Conservation (phyloP, 768 basidiomycete species). For the Collybiopsis confluens region DNA sequence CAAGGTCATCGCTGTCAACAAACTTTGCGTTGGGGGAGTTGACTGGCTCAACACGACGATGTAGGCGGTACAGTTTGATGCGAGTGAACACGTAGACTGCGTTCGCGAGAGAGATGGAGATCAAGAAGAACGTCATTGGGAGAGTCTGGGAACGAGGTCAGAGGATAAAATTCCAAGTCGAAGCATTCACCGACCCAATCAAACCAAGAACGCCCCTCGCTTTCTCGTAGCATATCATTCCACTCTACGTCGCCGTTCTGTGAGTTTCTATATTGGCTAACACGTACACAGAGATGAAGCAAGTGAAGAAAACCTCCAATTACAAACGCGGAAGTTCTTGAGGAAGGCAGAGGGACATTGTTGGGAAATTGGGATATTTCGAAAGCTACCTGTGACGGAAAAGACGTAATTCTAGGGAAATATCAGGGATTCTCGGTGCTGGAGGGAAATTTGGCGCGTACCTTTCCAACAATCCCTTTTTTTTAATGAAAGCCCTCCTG, state of each 20-base stretch:
- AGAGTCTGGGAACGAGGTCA: slow-evolving; percentile 44
- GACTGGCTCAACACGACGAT: slow-evolving; percentile 58
- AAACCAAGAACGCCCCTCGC: slow-evolving; percentile 63
- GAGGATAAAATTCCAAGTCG: slow-evolving; percentile 13
- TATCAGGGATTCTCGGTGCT: not conserved
- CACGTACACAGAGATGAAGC: slow-evolving; percentile 60
- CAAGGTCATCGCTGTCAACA: slow-evolving; percentile 46
- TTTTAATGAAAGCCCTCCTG: slow-evolving; percentile 56
- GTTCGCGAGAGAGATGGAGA: slow-evolving; percentile 54
- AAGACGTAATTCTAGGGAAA: slow-evolving; percentile 44
- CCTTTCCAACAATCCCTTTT: slow-evolving; percentile 63
- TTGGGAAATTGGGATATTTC: slow-evolving; percentile 81
- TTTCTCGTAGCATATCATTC: slow-evolving; percentile 75
- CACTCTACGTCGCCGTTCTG: slow-evolving; percentile 70
- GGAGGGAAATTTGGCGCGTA: slow-evolving; percentile 6
- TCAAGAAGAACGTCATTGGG: slow-evolving; percentile 53
- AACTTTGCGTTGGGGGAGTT: slow-evolving; percentile 68
- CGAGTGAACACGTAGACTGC: slow-evolving; percentile 67
- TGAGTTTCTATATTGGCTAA: slow-evolving; percentile 50
- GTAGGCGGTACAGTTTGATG: slow-evolving; percentile 64
- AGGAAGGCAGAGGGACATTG: slow-evolving; percentile 69
- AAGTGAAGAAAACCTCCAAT: slow-evolving; percentile 64
- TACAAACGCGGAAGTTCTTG: slow-evolving; percentile 61
- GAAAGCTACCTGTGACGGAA: slow-evolving; percentile 73
- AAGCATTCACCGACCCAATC: slow-evolving; percentile 59